Percentiles rank a stretch among this genome's conserved stretches.
Evolutionary conservation across 1,139 yeast species (phyloP).

Genomic region (Saccharomyces uvarum): DNA sequence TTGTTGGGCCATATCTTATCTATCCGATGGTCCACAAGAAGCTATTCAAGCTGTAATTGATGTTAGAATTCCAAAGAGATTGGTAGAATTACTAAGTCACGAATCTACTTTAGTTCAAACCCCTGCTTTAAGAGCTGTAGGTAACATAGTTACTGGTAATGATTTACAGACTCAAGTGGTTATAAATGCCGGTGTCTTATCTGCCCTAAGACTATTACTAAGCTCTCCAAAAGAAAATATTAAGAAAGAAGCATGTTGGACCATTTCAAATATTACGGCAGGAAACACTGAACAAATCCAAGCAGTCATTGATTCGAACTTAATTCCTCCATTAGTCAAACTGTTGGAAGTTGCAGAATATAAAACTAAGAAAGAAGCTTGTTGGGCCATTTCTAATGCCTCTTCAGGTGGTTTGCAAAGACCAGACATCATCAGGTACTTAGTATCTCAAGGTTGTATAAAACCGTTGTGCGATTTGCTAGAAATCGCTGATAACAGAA

Average conservation of each 20-base stretch:
- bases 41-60: conserved; percentile 96
- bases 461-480: conserved; percentile 93
- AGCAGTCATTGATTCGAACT: conserved; percentile 89
- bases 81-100: conserved; percentile 82
- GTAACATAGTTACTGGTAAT: conserved; percentile 95
- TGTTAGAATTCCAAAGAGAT: conserved; percentile 88
- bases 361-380: conserved; percentile 95
- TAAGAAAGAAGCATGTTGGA: conserved; percentile 98
- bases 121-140: conserved; percentile 94
- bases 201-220: conserved; percentile 74
- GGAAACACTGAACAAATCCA: conserved; percentile 94
- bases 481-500: conserved; percentile 80
- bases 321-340: conserved; percentile 86
- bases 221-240: conserved; percentile 84
- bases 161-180: conserved; percentile 93
- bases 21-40: conserved; percentile 86
- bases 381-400: conserved; percentile 98
- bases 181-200: conserved; percentile 85
- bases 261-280: conserved; percentile 93
- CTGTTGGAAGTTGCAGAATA: conserved; percentile 76
- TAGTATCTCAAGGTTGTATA: conserved; percentile 92
- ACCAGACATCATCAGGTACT: conserved; percentile 89
- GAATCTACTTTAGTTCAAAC: conserved; percentile 85
- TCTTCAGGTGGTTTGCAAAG: conserved; percentile 88
- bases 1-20: conserved; percentile 96